phyloP scores from a whole-genome alignment of 345 rosid species.

The Laguncularia racemosa region DNA sequence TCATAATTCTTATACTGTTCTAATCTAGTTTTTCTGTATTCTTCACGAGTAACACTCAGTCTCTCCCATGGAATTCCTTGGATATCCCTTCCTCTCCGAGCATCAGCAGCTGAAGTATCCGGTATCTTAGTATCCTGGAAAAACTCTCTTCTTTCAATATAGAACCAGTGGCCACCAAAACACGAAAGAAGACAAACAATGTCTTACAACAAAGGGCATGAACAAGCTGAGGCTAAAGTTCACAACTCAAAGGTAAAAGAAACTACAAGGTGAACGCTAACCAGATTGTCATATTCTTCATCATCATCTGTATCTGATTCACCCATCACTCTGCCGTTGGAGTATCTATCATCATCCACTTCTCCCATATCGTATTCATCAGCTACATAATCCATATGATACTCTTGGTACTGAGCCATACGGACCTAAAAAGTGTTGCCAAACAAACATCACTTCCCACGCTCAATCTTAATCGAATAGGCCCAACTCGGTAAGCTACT shows the following conservation, averaged over 20 bases:
- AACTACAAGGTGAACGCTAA: conserved; percentile 10
- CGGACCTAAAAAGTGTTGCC: conserved; percentile 9
- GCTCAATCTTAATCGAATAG: too few species aligned
- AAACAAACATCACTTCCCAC: conserved; percentile 8
- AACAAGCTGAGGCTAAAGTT: background rate
- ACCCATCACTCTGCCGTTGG: conserved; percentile 40
- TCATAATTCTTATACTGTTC: conserved; percentile 57
- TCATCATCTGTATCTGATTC: conserved; percentile 47
- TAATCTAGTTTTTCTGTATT: conserved; percentile 47
- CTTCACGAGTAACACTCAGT: conserved; percentile 38
- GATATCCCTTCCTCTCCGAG: conserved; percentile 49
- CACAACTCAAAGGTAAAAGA: background rate
- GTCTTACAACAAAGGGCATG: background rate
- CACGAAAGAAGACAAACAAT: background rate
- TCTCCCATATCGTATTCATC: conserved; percentile 49
- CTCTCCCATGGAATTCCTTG: conserved; percentile 59
- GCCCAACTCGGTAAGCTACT: too few species aligned
- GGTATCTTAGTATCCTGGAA: conserved; percentile 32
- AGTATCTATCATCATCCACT: conserved; percentile 42
- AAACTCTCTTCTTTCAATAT: conserved; percentile 2
- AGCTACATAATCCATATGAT: conserved; percentile 30
- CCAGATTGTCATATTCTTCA: conserved; percentile 38
- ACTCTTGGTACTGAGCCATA: conserved; percentile 37
- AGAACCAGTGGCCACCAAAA: background rate
- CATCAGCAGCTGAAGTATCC: conserved; percentile 45